These are phyloP conservation scores for Cyberlindnera mrakii DNA, from an alignment of 805 yeast genomes.

Conservation along the genomic window DNA sequence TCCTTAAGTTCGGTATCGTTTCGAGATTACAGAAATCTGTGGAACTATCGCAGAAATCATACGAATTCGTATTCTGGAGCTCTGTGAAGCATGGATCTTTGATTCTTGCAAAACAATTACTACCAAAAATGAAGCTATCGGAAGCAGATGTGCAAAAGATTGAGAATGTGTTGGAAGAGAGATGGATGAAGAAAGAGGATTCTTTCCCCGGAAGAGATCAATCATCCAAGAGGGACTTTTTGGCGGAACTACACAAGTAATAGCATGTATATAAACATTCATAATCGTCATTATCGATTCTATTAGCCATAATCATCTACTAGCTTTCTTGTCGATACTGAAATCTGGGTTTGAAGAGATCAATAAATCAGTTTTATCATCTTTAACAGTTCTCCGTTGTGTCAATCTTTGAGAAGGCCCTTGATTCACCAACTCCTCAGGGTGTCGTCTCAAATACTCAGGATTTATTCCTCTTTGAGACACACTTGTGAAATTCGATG, in stretches of 20 bases:
- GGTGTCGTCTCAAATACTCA: slow-evolving; percentile 32
- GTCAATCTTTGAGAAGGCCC: no score
- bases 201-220: slow-evolving; percentile 4
- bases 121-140: neutral
- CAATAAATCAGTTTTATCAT: slow-evolving; percentile 10
- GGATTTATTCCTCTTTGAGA: slow-evolving; percentile 73
- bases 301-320: neutral
- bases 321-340: slow-evolving; percentile 4
- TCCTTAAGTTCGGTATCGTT: slow-evolving; percentile 4
- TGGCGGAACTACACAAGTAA: neutral
- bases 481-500: slow-evolving; percentile 69
- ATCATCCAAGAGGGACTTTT: neutral
- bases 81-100: slow-evolving; percentile 4
- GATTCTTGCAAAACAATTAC: slow-evolving; percentile 5
- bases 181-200: neutral
- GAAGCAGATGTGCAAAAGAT: neutral
- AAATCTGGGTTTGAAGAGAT: slow-evolving; percentile 22
- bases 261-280: no score
- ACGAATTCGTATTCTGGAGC: slow-evolving; percentile 1
- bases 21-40: slow-evolving; percentile 2
- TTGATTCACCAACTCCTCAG: slow-evolving; percentile 14
- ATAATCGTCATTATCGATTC: no score
- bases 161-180: neutral
- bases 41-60: neutral
- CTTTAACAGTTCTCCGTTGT: no score